Conservation (phyloP, 257 asterid genomes). For the Plectranthus barbatus region DNA sequence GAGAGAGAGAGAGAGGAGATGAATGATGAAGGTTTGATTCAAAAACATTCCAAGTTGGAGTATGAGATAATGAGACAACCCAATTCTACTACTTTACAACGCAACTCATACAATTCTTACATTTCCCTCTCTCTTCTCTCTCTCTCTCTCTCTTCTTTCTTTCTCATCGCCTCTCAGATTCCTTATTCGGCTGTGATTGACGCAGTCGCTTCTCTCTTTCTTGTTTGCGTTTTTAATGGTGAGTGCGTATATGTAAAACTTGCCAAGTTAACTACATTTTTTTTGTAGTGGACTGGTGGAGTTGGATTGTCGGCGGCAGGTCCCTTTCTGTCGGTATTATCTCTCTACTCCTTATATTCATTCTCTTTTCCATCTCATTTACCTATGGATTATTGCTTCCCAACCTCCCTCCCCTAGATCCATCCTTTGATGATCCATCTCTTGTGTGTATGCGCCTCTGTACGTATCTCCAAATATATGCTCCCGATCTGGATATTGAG, state of each 20-base stretch:
- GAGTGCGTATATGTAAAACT: not conserved
- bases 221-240: not conserved
- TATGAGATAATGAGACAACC: conserved; percentile 43
- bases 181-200: not conserved
- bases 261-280: conserved; percentile 15
- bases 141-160: conserved; percentile 10
- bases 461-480: conserved; percentile 1
- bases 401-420: not conserved
- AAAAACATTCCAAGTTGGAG: conserved; percentile 29
- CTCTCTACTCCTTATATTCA: not conserved
- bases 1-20: not conserved
- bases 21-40: not conserved
- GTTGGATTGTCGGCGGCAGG: conserved; percentile 52
- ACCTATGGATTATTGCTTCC: not conserved
- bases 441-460: not conserved
- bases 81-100: conserved; percentile 39
- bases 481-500: conserved; percentile 16
- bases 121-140: conserved; percentile 7
- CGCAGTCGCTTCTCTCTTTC: not conserved
- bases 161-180: not conserved
- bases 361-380: too few species aligned
- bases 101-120: conserved; percentile 17
- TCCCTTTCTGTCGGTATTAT: conserved; percentile 57
- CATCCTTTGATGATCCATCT: too few species aligned
- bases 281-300: conserved; percentile 17